Conservation (phyloP, 2,329 filamentous ascomycete genomes). For the Alternaria longipes region DNA sequence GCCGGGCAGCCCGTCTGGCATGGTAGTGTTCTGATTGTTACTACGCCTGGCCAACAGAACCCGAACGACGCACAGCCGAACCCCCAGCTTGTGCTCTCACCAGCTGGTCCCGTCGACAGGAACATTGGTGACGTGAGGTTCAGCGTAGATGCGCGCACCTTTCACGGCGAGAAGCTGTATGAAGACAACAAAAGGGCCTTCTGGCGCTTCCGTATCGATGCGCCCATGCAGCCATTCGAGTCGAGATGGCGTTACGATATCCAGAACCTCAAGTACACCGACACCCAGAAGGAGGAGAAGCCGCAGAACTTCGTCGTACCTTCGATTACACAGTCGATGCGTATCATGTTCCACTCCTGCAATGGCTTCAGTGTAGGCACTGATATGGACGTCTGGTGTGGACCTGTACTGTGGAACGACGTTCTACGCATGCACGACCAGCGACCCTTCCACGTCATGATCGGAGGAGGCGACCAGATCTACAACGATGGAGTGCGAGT, state of each 20-base stretch:
- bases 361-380: constrained; percentile 74
- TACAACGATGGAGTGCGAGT: constrained; percentile 84
- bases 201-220: constrained; percentile 66
- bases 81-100: constrained; percentile 67
- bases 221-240: constrained; percentile 76
- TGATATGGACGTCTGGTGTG: constrained; percentile 69
- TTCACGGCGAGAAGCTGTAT: constrained; percentile 66
- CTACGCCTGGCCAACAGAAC: constrained; percentile 70
- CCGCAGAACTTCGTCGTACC: constrained; percentile 64
- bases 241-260: constrained; percentile 82
- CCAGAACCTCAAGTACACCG: constrained; percentile 69
- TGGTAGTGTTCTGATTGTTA: constrained; percentile 86
- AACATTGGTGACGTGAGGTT: constrained; percentile 35
- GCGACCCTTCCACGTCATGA: constrained; percentile 73
- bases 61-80: constrained; percentile 42
- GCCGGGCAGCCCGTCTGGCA: constrained; percentile 69
- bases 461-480: constrained; percentile 91
- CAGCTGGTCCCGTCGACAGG: constrained; percentile 54
- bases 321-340: constrained; percentile 69
- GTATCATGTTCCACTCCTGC: constrained; percentile 75
- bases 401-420: constrained; percentile 71
- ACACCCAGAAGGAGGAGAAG: constrained; percentile 52
- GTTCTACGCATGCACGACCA: constrained; percentile 68
- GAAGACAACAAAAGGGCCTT: constrained; percentile 68
- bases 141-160: constrained; percentile 41